Evolutionary conservation across 1,284 basidiomycete species (phyloP).

Genomic region (Leccinum angustisporum): DNA sequence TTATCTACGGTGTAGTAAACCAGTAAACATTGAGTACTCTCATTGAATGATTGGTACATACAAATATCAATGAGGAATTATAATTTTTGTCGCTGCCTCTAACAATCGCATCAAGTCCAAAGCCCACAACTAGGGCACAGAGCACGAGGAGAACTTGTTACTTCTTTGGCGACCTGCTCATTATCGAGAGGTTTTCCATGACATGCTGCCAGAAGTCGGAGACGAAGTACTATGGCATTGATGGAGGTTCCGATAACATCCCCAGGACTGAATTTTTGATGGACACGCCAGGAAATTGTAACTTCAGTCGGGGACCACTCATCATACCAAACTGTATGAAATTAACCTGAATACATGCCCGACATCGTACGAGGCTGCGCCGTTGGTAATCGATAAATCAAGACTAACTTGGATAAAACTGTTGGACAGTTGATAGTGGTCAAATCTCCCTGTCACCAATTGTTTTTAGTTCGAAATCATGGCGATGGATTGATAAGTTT

Average conservation of each 20-base stretch:
- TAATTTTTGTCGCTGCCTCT: too few species aligned
- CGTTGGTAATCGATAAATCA: slow-evolving; percentile 11
- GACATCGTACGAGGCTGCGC: slow-evolving; percentile 1
- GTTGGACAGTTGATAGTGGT: background rate
- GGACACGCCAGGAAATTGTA: slow-evolving; percentile 9
- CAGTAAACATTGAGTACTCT: too few species aligned
- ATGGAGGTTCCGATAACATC: background rate
- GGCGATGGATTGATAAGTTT: slow-evolving; percentile 3
- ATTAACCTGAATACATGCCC: background rate
- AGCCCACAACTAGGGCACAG: too few species aligned
- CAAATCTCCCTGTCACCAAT: too few species aligned
- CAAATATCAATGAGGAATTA: too few species aligned
- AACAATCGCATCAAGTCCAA: too few species aligned
- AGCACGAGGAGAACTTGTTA: too few species aligned
- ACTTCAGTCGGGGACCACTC: background rate
- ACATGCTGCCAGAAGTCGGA: background rate
- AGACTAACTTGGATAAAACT: slow-evolving; percentile 19
- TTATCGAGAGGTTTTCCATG: background rate
- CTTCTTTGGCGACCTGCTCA: too few species aligned
- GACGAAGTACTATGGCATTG: background rate
- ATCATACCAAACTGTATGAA: slow-evolving; percentile 19
- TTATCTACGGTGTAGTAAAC: too few species aligned
- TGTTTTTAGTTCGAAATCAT: too few species aligned
- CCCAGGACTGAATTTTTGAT: too few species aligned
- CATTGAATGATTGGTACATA: too few species aligned